Evolutionary conservation across 306 rosid species (phyloP).

Genomic region (Abrus pulchellus): DNA sequence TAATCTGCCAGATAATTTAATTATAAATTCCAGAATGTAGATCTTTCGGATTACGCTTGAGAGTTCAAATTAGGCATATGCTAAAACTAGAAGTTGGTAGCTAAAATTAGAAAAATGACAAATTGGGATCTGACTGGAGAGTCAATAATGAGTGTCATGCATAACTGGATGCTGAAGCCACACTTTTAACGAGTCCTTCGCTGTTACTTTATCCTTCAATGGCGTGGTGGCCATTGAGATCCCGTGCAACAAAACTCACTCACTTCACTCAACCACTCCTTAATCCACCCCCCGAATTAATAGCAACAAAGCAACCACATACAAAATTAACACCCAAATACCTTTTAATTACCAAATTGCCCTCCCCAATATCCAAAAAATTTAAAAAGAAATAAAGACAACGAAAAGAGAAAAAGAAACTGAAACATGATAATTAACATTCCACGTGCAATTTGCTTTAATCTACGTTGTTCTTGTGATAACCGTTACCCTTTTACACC

Average conservation of each 20-base stretch:
- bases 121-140: background rate
- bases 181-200: background rate
- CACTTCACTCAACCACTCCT: background rate
- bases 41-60: background rate
- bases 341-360: constrained; percentile 27
- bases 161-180: constrained; percentile 1
- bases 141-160: constrained; percentile 27
- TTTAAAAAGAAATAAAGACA: background rate
- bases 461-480: constrained; percentile 16
- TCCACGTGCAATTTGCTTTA: constrained; percentile 59
- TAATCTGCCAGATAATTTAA: background rate
- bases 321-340: background rate
- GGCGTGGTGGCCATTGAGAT: constrained; percentile 26
- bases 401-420: constrained; percentile 42
- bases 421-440: constrained; percentile 42
- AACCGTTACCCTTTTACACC: constrained; percentile 47
- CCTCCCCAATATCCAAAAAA: background rate
- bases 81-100: background rate
- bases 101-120: background rate
- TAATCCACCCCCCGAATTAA: background rate
- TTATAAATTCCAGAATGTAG: background rate
- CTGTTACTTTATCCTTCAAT: constrained; percentile 8
- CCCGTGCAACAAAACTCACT: constrained; percentile 48
- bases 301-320: background rate
- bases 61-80: background rate